Evolutionary conservation across 768 basidiomycete genomes (phyloP), one percentile per base, ranked within the genome.

Genomic region (Fistulinella prunicolor): DNA sequence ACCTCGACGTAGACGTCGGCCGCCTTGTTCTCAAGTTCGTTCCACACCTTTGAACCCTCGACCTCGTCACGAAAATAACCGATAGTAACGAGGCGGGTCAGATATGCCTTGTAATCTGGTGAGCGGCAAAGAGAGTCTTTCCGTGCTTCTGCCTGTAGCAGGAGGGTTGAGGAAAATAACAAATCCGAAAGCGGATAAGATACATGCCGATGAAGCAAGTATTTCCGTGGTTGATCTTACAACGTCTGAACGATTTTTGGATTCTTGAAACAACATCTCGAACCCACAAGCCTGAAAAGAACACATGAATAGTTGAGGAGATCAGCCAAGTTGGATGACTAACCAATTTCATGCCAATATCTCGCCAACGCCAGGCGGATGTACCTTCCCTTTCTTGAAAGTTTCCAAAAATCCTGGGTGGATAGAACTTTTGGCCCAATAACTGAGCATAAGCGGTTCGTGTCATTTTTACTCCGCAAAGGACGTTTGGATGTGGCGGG

Each of bases 381-480:
- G 79, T 80, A 6, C 76, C 82, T 67, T 88, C 82, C 16, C 57
- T 69, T 55, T 83, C 86, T 51, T 72, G 65, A 75, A 83, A 87
- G 44, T 76, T 75, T 5, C 91, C 90, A 60, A 97, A 99, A 22
- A 88, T 73, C 61, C 88, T 93, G 2, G 94, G 93, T 5, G 95
- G 87, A 61, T 84, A 86, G 64, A 98, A 97, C 46, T 83, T 89
- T 68, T 98, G 96, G 6, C 93, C 89, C 29, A 85, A 66, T 22
- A 98, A 72, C 61, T 98, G 96, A 7, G 96, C 96, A 65, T 96
- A 99, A 1, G 93, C 89, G 0, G 91, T 87, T 43, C 94, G 79
- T 3, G 95, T 96, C 79, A 95, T 78, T 48, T 70, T 80, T 12
- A 95, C 78, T 1, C 80, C 75, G 2, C 77, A 73, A 14, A 89